These are phyloP conservation scores for Plasmodium reichenowi DNA, from an alignment of 169 alveolate species.

Conservation along the genomic window DNA sequence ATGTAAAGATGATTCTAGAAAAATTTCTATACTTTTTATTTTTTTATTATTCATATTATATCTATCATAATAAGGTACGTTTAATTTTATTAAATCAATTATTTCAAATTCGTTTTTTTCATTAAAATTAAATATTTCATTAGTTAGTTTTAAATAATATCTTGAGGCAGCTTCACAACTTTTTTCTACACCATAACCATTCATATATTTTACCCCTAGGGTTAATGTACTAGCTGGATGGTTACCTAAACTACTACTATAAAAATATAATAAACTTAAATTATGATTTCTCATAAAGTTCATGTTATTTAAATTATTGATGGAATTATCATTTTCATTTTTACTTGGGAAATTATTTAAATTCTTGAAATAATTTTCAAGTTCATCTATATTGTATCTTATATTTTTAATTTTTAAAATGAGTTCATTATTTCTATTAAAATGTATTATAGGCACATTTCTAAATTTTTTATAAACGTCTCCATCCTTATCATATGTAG, in stretches of 20 bases:
- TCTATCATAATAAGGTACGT: constrained; percentile 49
- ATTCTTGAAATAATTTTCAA: constrained; percentile 24
- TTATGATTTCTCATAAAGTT: constrained; percentile 13
- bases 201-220: constrained; percentile 56
- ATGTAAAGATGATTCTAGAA: constrained; percentile 68
- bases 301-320: constrained; percentile 8
- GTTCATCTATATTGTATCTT: constrained; percentile 47
- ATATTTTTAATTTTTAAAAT: constrained; percentile 44
- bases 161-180: constrained; percentile 61
- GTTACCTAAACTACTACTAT: constrained; percentile 73
- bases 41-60: constrained; percentile 59
- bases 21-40: constrained; percentile 55
- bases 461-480: constrained; percentile 7
- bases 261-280: constrained; percentile 46
- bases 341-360: constrained; percentile 31
- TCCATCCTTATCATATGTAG: no score
- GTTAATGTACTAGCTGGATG: constrained; percentile 60
- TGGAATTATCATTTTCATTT: constrained; percentile 3
- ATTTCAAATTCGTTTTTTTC: constrained; percentile 59
- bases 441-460: constrained; percentile 13
- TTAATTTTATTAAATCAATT: constrained; percentile 31
- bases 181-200: constrained; percentile 64
- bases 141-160: constrained; percentile 37
- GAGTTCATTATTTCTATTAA: constrained; percentile 24
- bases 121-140: constrained; percentile 38